Base-by-base conservation (phyloP, 1,284 basidiomycete species). In the Cryptococcus sp. region DNA sequence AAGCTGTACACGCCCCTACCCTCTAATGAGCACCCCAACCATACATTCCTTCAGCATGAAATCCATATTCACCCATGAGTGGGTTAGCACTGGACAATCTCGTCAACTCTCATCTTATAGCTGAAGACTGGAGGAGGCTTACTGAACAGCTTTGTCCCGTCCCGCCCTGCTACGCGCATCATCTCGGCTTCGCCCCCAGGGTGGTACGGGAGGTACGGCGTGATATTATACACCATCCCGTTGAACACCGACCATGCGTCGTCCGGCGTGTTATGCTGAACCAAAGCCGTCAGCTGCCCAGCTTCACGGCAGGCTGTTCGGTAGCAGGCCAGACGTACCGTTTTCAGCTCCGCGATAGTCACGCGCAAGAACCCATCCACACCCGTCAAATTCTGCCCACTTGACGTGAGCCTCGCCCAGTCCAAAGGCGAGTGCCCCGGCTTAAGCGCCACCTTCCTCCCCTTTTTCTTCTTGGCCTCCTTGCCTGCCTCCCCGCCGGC, bases 171-270 rank as follows among this genome's bases (percentile, higher is more conserved):
- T 15, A 89, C 88, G n/a, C 95, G 84, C 90, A 98, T 89, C 42
- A 98, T 80, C 71, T 98, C 91, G 65, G 87, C 86, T 77, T 88
- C 90, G 7, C 95, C 96, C 12, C 95, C 95, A 0, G 95, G 95
- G 72, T 98, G 96, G 69, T 88, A 98, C 0, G 86, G 81, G 6
- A 97, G 77, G 75, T 98, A 98, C 0, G 89, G 85, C 1, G 93
- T 95, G 48, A 98, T 89, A 74, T 98, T 97, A 80, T 98, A 98
- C 21, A 98, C 93, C 72, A 90, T 94, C 47, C 93, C 93, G 64
- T 88, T 86, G 77, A 98, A 87, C 0, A 85, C 87, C 6, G 91
- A 85, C 95, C 95, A 98, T 0, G 91, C 93, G 75, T 98, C 93
- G 50, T 88, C 86, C n/a, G 78, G 80, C 39, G 61, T 69, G 33